These are phyloP conservation scores for Tolypocladium ovalisporum DNA, from an alignment of 2,329 filamentous ascomycete species.

Conservation along the genomic window DNA sequence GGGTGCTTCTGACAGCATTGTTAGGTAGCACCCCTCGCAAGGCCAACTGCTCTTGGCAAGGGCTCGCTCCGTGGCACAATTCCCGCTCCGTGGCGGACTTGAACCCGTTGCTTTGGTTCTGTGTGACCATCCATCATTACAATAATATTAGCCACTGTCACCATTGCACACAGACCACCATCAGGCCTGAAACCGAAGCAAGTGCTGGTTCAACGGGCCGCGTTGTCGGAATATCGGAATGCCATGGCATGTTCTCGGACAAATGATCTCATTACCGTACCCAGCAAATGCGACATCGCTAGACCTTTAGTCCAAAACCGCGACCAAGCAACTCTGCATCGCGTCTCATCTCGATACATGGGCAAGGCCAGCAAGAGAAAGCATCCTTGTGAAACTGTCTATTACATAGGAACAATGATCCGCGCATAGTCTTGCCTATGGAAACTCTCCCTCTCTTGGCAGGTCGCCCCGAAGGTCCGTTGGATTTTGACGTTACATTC, in stretches of 20 bases:
- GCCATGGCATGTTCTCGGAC: not conserved
- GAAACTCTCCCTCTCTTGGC: not conserved
- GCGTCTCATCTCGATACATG: not conserved
- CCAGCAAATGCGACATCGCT: not conserved
- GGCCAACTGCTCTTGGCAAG: slow-evolving; percentile 21
- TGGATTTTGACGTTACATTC: not conserved
- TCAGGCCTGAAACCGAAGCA: slow-evolving; percentile 1
- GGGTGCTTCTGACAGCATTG: slow-evolving; percentile 1
- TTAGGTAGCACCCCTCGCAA: slow-evolving; percentile 16
- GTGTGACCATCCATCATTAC: not conserved
- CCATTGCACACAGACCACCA: slow-evolving; percentile 1
- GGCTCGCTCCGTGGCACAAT: not conserved
- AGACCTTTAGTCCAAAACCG: not conserved
- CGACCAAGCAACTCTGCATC: not conserved
- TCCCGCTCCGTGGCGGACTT: not conserved
- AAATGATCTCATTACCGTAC: not conserved
- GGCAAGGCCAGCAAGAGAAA: not conserved
- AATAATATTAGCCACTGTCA: not conserved
- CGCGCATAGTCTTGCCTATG: not conserved
- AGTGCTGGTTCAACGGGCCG: slow-evolving; percentile 1
- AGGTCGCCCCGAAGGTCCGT: not conserved
- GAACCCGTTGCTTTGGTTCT: slow-evolving; percentile 2
- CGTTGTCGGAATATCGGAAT: slow-evolving; percentile 1
- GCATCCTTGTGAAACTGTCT: not conserved
- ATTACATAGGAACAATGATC: no score